Evolutionary conservation across 306 rosid species (phyloP), one percentile per base, ranked within the genome.

Genomic region (Heteromeles arbutifolia): DNA sequence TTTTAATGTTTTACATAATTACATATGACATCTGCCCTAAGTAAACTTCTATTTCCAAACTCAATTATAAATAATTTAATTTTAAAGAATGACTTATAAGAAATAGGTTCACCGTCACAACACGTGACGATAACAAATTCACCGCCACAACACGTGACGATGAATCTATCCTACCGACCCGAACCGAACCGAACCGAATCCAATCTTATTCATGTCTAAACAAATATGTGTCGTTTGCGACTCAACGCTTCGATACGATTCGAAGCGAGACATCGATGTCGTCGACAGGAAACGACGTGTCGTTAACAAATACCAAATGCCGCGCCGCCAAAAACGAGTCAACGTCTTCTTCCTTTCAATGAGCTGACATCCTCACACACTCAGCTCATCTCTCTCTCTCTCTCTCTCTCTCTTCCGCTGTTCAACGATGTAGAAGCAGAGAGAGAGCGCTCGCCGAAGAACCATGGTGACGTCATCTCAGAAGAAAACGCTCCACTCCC

Each of bases 391-490:
- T 45, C 39, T 29, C 26, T 69, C 74, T 57, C 61, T 9, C 39
- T 44, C 50, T 44, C 64, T 45, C n/a, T 53, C 54, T 44, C 62
- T 45, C n/a, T 53, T 34, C 34, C 62, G 3, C 14, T 3, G 37
- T 4, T 50, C 31, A 70, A 54, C 12, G 41, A 72, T 72, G 76
- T 37, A 56, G 52, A 15, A 63, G 34, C 65, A 61, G 65, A 61
- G 75, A 53, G 65, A 54, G 75, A 54, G 17, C 11, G 44, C 44
- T 2, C 3, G 75, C 76, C 22, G 31, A 15, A 54, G 11, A 44
- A 72, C 73, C 64, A 93, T 88, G 98, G 87, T 85, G 80, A 85
- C 92, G 15, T 83, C 86, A 0, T 77, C 84, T 64, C 88, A 80
- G 74, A 85, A 78, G 71, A 85, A 82, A 26, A 52, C 26, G 81